phyloP scores from a whole-genome alignment of 495 filamentous ascomycete genomes.

The Letharia columbiana region DNA sequence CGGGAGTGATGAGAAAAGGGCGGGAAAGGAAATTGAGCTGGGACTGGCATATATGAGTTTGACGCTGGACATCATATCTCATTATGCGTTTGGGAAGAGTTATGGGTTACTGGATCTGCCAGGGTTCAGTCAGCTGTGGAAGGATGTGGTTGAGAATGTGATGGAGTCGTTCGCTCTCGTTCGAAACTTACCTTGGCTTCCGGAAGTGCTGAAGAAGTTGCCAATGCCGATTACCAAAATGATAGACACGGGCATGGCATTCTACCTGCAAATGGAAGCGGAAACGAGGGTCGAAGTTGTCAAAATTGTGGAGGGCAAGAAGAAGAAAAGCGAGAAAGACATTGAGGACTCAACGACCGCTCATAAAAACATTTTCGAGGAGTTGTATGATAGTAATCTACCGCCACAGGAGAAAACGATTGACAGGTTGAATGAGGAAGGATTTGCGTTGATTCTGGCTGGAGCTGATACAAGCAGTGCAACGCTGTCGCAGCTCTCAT shows the following conservation, averaged over 20 bases:
- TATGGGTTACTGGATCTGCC: constrained; percentile 26
- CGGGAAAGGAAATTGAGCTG: constrained; percentile 27
- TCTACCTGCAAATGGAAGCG: constrained; percentile 8
- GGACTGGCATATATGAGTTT: constrained; percentile 33
- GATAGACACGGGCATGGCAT: constrained; percentile 1
- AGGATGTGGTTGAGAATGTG: constrained; percentile 1
- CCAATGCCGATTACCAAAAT: constrained; percentile 7
- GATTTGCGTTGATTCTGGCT: constrained; percentile 36
- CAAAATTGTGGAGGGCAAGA: constrained; percentile 7
- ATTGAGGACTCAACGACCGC: constrained; percentile 8
- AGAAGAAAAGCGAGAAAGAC: neutral
- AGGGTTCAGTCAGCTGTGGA: constrained; percentile 15
- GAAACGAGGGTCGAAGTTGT: neutral
- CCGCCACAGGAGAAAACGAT: constrained; percentile 23
- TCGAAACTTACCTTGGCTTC: constrained; percentile 15
- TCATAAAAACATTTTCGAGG: constrained; percentile 20
- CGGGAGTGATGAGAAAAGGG: constrained; percentile 2
- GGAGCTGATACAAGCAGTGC: constrained; percentile 41
- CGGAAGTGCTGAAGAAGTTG: constrained; percentile 5
- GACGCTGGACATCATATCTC: constrained; percentile 37
- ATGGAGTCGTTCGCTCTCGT: constrained; percentile 24
- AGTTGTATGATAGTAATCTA: constrained; percentile 20
- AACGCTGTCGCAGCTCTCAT: constrained; percentile 33
- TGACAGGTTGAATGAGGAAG: constrained; percentile 36
- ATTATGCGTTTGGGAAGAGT: constrained; percentile 38